Evolutionary conservation across 352 stramenopile species (phyloP).

Genomic region (Saprolegnia diclina): DNA sequence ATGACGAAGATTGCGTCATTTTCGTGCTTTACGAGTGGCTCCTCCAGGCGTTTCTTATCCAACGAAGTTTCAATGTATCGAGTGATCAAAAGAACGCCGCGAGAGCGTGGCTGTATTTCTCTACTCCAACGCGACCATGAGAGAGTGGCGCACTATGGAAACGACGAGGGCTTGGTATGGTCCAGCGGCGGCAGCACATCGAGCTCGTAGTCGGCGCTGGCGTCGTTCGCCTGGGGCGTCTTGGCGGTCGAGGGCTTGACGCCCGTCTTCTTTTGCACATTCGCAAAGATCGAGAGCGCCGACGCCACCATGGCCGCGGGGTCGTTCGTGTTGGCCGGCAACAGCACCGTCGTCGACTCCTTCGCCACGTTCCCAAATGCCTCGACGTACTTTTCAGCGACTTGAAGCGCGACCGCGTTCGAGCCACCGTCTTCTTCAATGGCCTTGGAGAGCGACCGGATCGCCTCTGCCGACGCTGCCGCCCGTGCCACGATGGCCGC

Average conservation of each 20-base stretch:
- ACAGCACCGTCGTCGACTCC: conserved; percentile 81
- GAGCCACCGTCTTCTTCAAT: conserved; percentile 62
- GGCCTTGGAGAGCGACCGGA: conserved; percentile 62
- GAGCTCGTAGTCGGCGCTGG: conserved; percentile 25
- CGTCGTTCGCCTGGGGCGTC: background rate
- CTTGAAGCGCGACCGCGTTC: conserved; percentile 77
- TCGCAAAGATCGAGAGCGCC: conserved; percentile 81
- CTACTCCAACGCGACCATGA: too few species aligned
- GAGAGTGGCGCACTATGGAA: background rate
- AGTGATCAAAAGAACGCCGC: too few species aligned
- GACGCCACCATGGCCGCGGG: conserved; percentile 86
- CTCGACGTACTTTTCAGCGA: conserved; percentile 89
- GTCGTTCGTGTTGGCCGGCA: conserved; percentile 76
- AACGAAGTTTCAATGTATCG: too few species aligned
- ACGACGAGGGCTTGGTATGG: background rate
- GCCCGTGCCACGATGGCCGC: conserved; percentile 78
- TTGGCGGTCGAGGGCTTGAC: background rate
- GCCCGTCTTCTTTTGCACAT: conserved; percentile 61
- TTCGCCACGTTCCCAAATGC: conserved; percentile 88
- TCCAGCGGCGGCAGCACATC: conserved; percentile 5
- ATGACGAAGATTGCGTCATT: too few species aligned
- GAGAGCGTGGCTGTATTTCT: too few species aligned
- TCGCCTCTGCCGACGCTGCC: conserved; percentile 74
- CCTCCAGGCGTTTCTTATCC: too few species aligned
- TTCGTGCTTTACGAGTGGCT: too few species aligned